These are phyloP conservation scores for Lactarius hengduanensis DNA, from an alignment of 768 basidiomycete genomes.

Conservation along the genomic window DNA sequence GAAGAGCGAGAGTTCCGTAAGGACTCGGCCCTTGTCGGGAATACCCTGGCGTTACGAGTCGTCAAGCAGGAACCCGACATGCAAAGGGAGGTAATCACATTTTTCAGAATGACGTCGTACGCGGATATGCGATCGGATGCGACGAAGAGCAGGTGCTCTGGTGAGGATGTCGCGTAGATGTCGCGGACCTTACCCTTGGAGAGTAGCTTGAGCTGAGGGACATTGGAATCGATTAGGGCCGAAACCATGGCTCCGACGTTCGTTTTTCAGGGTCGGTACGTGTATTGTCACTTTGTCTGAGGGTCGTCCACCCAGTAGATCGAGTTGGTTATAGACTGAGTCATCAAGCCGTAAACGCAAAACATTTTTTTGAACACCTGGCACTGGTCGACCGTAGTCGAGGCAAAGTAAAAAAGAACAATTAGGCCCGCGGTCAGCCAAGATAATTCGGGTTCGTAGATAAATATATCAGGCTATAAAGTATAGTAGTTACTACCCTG, in stretches of 20 bases:
- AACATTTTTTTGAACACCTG: too few relatives aligned
- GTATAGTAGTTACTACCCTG: too few relatives aligned
- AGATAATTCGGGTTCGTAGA: too few relatives aligned
- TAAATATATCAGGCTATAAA: too few relatives aligned
- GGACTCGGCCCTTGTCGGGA: slow-evolving; percentile 86
- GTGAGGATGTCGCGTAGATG: slow-evolving; percentile 76
- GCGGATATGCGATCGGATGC: slow-evolving; percentile 96
- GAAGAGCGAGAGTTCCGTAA: slow-evolving; percentile 89
- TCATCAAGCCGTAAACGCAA: neutral
- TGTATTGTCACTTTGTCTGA: neutral
- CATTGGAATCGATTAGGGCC: slow-evolving; percentile 53
- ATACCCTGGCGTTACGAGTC: slow-evolving; percentile 64
- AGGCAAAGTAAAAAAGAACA: too few relatives aligned
- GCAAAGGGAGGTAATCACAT: slow-evolving; percentile 49
- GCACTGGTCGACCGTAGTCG: too few relatives aligned
- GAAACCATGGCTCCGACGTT: slow-evolving; percentile 11
- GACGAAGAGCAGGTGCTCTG: slow-evolving; percentile 81
- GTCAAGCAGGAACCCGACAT: neutral
- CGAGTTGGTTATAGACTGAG: neutral
- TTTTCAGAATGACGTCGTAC: slow-evolving; percentile 92
- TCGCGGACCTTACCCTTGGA: slow-evolving; percentile 96
- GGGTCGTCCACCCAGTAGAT: neutral
- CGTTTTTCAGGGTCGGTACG: neutral
- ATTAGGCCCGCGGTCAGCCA: too few relatives aligned
- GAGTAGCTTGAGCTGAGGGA: slow-evolving; percentile 63